These are phyloP conservation scores for Deuterostichococcus epilithicus DNA, from an alignment of 139 green algal genomes.

Conservation along the genomic window DNA sequence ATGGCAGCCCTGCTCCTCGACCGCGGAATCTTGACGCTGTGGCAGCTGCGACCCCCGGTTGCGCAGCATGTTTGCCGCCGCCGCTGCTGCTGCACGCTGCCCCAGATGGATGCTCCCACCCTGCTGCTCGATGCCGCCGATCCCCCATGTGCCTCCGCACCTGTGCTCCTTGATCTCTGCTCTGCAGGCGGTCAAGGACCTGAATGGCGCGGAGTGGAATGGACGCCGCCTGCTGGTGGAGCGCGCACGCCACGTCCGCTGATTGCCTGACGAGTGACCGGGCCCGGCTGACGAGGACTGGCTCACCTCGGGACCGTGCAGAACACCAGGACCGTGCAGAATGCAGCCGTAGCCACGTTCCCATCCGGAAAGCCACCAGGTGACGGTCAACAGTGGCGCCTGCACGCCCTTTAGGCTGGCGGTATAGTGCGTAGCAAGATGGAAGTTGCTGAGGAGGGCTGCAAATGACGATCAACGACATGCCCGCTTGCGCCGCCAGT, in stretches of 20 bases:
- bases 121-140: slow-evolving; percentile 4
- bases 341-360: too few species aligned
- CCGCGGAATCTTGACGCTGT: background rate
- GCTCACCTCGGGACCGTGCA: too few species aligned
- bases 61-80: background rate
- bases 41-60: background rate
- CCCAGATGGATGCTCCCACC: background rate
- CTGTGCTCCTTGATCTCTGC: background rate
- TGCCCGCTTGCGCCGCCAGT: too few species aligned
- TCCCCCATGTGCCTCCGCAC: background rate
- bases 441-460: too few species aligned
- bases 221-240: slow-evolving; percentile 55
- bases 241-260: slow-evolving; percentile 36
- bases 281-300: too few species aligned
- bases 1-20: slow-evolving; percentile 4
- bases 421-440: too few species aligned
- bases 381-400: too few species aligned
- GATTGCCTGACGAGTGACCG: too few species aligned
- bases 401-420: too few species aligned
- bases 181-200: slow-evolving; percentile 24
- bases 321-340: too few species aligned
- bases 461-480: too few species aligned
- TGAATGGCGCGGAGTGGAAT: slow-evolving; percentile 56
- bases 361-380: too few species aligned
- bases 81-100: background rate